phyloP scores from a whole-genome alignment of 306 rosid species.

The Rosa chinensis region DNA sequence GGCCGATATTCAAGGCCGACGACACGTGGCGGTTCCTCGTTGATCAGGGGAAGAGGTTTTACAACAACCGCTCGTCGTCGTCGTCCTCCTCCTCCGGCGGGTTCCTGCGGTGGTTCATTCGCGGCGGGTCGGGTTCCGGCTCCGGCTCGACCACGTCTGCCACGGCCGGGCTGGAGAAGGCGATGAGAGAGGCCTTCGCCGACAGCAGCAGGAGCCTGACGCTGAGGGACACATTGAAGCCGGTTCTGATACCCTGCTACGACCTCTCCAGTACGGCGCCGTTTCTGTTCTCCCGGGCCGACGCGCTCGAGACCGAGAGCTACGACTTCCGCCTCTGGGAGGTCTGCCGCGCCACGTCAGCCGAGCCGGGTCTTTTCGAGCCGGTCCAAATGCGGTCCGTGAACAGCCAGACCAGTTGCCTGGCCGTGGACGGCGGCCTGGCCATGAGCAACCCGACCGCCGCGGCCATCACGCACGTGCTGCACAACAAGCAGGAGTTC shows the following conservation, averaged over 20 bases:
- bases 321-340: constrained; percentile 93
- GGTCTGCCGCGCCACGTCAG: constrained; percentile 92
- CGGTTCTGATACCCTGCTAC: constrained; percentile 88
- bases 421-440: constrained; percentile 87
- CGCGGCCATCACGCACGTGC: constrained; percentile 97
- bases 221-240: constrained; percentile 84
- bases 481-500: constrained; percentile 95
- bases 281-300: constrained; percentile 93
- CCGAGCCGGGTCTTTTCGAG: constrained; percentile 76
- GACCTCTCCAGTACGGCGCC: constrained; percentile 94
- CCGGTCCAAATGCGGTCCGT: constrained; percentile 80
- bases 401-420: constrained; percentile 61
- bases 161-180: constrained; percentile 60
- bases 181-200: constrained; percentile 70
- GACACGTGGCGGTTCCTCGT: constrained; percentile 76
- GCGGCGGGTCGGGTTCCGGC: constrained; percentile 20
- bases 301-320: constrained; percentile 90
- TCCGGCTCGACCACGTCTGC: constrained; percentile 29
- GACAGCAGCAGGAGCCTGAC: constrained; percentile 56
- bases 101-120: constrained; percentile 39
- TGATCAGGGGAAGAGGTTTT: constrained; percentile 67
- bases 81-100: constrained; percentile 29
- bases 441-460: constrained; percentile 92
- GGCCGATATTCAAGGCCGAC: constrained; percentile 72
- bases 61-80: constrained; percentile 33